Conservation (phyloP, 345 rosid species). For the Lepidium didymum region DNA sequence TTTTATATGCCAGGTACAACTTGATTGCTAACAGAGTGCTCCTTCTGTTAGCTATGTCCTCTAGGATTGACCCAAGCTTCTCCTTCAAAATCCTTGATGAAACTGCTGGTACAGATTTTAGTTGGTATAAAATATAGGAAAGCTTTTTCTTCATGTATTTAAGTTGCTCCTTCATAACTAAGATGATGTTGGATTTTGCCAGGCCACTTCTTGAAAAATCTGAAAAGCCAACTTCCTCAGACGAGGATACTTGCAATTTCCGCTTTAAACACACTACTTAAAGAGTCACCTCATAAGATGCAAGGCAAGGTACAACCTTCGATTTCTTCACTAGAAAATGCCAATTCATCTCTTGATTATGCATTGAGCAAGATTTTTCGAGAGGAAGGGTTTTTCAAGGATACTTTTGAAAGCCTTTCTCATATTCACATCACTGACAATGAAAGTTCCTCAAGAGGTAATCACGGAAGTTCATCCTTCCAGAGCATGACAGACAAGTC, state of each 20-base stretch:
- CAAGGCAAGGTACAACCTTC: conserved; percentile 39
- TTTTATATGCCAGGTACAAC: conserved; percentile 59
- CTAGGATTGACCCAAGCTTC: conserved; percentile 57
- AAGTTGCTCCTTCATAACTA: conserved; percentile 3
- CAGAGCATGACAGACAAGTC: conserved; percentile 93
- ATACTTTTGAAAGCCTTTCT: conserved; percentile 87
- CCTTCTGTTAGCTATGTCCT: conserved; percentile 87
- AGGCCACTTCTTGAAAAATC: conserved; percentile 93
- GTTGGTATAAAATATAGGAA: conserved; percentile 8
- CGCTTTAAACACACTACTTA: conserved; percentile 79
- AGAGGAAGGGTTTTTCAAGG: conserved; percentile 87
- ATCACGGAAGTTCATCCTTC: conserved; percentile 72
- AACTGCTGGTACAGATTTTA: conserved; percentile 66
- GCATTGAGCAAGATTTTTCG: conserved; percentile 70
- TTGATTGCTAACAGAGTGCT: conserved; percentile 97
- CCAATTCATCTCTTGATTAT: conserved; percentile 67
- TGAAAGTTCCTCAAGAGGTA: conserved; percentile 69
- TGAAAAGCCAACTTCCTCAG: conserved; percentile 98
- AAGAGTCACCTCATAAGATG: conserved; percentile 89
- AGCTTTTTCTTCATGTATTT: background rate
- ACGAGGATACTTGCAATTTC: conserved; percentile 97
- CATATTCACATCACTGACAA: conserved; percentile 86
- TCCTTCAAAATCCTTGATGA: conserved; percentile 70
- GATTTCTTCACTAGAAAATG: conserved; percentile 33
- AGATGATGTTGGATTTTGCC: conserved; percentile 21